Base-by-base conservation (phyloP, 163 green algal species). In the Chloroidium sp. region DNA sequence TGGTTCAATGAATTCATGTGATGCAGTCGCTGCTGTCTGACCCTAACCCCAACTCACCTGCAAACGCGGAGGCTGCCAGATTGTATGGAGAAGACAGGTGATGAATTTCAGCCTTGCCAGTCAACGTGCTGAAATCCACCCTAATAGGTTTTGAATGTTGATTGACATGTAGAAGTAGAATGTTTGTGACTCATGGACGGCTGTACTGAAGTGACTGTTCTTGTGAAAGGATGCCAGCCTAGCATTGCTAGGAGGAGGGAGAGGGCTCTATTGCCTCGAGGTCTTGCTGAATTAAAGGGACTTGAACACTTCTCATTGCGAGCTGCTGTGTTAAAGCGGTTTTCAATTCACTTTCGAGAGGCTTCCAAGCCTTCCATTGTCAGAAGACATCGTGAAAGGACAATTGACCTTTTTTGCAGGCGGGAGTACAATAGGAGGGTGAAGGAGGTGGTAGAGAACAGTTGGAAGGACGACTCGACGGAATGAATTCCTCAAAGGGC, bases 1-100 rank as follows among this genome's bases (percentile, higher is more conserved):
- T 36, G 36, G 36, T 36, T 36, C 67, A 72, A 72, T 6, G 6
- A 10, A 72, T 62, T 79, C 0, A 74, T 77, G 77, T 83, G 36
- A n/a, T 85, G 83, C 92, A 97, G 91, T 97, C 92, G 13, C 85
- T 97, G 2, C 85, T 97, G 69, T 95, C 86, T 13, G 94, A 97
- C 78, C 94, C 94, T 1, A 97, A 97, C 84, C 93, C 93, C 2
- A 96, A 95, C 80, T 97, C 93, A 0, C 94, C 94, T 36, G 94
- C 94, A 4, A 97, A 97, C 84, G 91, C 89, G 1, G 94, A 97
- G 82, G 94, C 94, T 58, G 93, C 94, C 0, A 90, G 90, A n/a
- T 79, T 97, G 59, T 97, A 95, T 83, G 91, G 88, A 59, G 92
- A 96, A 59, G 93, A 94, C 86, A 90, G 90, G 90, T 85, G 3